phyloP scores from a whole-genome alignment of 176 grass and related monocot genomes.

The Thinopyrum elongatum region DNA sequence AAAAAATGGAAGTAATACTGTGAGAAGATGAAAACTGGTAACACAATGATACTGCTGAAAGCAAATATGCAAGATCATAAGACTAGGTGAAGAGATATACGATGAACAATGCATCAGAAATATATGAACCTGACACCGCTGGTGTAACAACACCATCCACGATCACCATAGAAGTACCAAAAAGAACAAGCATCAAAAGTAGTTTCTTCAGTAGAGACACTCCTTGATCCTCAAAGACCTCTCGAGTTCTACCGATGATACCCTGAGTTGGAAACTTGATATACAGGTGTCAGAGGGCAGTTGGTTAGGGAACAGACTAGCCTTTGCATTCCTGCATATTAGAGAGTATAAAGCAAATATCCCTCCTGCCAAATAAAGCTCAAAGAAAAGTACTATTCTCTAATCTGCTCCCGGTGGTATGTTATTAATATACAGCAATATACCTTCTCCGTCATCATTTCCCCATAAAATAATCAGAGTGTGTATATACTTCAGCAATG shows the following conservation, averaged over 20 bases:
- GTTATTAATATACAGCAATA: conserved; percentile 17
- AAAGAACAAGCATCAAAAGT: not conserved
- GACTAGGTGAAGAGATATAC: no score
- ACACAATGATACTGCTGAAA: no score
- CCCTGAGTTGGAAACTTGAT: conserved; percentile 87
- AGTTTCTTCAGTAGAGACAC: no score
- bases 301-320: conserved; percentile 84
- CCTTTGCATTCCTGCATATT: conserved; percentile 95
- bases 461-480: conserved; percentile 80
- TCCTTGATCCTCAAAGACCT: conserved; percentile 22
- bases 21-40: no score
- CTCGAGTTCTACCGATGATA: conserved; percentile 88
- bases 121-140: no score
- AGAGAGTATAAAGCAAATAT: conserved; percentile 95
- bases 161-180: no score
- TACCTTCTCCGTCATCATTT: conserved; percentile 96
- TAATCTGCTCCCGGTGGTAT: conserved; percentile 12
- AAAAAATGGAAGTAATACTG: no score
- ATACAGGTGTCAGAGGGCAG: conserved; percentile 82
- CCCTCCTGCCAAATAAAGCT: conserved; percentile 70
- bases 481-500: conserved; percentile 73
- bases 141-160: no score
- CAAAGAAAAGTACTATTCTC: conserved; percentile 3
- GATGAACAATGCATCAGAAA: no score
- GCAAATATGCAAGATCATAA: no score